phyloP scores from a whole-genome alignment of 1,139 yeast genomes.

The Suhomyces panamericanus region DNA sequence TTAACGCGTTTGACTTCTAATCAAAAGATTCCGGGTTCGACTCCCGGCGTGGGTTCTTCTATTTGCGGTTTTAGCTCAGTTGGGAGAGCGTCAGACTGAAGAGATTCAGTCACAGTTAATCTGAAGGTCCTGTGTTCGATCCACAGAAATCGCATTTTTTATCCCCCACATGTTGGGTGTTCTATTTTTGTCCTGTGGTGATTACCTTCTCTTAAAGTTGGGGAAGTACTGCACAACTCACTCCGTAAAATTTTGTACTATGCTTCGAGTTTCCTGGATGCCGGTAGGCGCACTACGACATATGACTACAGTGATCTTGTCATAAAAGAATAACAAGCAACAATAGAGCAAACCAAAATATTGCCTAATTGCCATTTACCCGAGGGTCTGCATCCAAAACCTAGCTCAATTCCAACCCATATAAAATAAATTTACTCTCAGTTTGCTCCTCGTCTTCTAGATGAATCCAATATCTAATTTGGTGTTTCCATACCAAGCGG shows the following conservation, averaged over 20 bases:
- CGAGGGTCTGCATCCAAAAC: neutral
- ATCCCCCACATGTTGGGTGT: neutral
- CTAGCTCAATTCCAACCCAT: neutral
- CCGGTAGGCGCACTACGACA: neutral
- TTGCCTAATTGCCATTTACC: neutral
- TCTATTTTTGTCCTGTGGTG: neutral
- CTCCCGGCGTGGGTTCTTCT: constrained; percentile 28
- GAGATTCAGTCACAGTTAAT: constrained; percentile 43
- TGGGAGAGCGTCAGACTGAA: constrained; percentile 93
- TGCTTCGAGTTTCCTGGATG: neutral
- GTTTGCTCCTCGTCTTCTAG: neutral
- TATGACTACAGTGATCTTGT: neutral
- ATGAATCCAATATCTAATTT: constrained; percentile 15
- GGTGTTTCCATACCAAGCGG: constrained; percentile 31
- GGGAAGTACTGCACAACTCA: neutral
- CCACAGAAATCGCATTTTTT: constrained; percentile 36
- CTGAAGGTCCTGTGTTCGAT: constrained; percentile 61
- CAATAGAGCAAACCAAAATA: neutral
- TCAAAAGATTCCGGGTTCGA: constrained; percentile 21
- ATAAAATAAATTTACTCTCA: neutral
- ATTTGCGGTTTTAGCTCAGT: constrained; percentile 63
- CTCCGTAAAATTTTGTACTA: neutral
- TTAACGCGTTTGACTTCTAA: no score
- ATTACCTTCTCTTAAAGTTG: neutral
- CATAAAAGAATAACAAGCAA: constrained; percentile 1